Conservation (phyloP, 1,284 basidiomycete species). For the Afroboletus lepidellus region DNA sequence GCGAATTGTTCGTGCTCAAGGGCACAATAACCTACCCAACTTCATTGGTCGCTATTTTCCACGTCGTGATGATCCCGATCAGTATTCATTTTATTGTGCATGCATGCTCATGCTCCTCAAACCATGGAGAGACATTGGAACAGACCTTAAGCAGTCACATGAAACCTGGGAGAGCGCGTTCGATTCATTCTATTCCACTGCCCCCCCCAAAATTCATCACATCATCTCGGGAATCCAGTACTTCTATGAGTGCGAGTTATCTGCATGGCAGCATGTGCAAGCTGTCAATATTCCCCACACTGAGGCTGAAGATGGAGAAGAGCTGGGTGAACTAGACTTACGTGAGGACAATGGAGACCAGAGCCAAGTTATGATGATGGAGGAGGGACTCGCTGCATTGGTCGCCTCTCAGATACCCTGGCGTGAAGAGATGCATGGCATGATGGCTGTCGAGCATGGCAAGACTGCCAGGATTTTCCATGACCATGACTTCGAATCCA, state of each 20-base stretch:
- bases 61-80: background rate
- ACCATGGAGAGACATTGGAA: background rate
- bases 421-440: background rate
- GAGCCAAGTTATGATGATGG: background rate
- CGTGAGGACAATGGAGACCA: background rate
- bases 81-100: background rate
- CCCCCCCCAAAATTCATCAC: background rate
- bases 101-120: background rate
- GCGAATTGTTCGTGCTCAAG: fast-evolving
- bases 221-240: background rate
- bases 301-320: too few species aligned
- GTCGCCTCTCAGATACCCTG: background rate
- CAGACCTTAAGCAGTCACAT: background rate
- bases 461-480: background rate
- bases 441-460: background rate
- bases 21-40: background rate
- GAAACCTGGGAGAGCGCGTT: background rate
- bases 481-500: background rate
- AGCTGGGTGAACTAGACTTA: background rate
- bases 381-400: background rate
- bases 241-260: background rate
- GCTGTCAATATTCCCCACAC: too few species aligned
- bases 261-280: background rate
- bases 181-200: background rate
- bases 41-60: background rate